A percentile compares a stretch with the other conserved stretches of the same genome.
phyloP scores from a whole-genome alignment of 1,284 basidiomycete species.

The Fomitopsis palustris region DNA sequence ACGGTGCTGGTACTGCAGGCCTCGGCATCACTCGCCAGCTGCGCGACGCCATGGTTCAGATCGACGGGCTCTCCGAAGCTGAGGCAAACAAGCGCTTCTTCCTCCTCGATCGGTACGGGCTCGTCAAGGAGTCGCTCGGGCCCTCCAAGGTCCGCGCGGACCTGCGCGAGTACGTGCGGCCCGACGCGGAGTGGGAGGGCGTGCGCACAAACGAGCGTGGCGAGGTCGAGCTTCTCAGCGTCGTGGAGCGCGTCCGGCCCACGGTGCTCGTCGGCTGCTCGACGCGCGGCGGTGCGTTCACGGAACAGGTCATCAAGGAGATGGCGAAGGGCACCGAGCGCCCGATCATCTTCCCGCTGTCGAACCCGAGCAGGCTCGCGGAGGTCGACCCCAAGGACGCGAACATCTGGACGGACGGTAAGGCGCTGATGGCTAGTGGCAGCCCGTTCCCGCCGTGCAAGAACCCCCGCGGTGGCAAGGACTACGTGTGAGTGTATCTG shows the following conservation, averaged over 20 bases:
- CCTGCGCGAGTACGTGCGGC: slow-evolving; percentile 54
- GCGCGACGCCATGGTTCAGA: slow-evolving; percentile 70
- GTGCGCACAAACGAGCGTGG: slow-evolving; percentile 34
- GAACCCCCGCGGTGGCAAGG: slow-evolving; percentile 56
- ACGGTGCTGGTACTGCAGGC: slow-evolving; percentile 82
- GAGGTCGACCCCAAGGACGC: slow-evolving; percentile 76
- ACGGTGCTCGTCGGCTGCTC: slow-evolving; percentile 83
- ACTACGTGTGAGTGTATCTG: slow-evolving; percentile 42
- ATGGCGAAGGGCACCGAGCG: slow-evolving; percentile 68
- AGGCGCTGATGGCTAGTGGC: slow-evolving; percentile 79
- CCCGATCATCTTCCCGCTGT: slow-evolving; percentile 81
- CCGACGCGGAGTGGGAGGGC: slow-evolving; percentile 49
- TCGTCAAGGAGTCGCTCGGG: slow-evolving; percentile 50
- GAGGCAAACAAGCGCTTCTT: slow-evolving; percentile 69
- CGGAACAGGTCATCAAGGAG: slow-evolving; percentile 66
- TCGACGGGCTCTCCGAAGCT: slow-evolving; percentile 51
- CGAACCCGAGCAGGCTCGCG: slow-evolving; percentile 76
- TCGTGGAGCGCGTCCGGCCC: slow-evolving; percentile 63
- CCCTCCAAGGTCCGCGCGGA: slow-evolving; percentile 45
- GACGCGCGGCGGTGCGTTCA: slow-evolving; percentile 79
- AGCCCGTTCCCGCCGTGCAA: slow-evolving; percentile 80
- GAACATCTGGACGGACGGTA: slow-evolving; percentile 74
- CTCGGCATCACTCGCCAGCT: slow-evolving; percentile 74
- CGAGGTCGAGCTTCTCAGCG: slow-evolving; percentile 58
- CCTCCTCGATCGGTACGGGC: slow-evolving; percentile 59